phyloP scores from a whole-genome alignment of 1,139 yeast species.

The Kodamaea fungicola region DNA sequence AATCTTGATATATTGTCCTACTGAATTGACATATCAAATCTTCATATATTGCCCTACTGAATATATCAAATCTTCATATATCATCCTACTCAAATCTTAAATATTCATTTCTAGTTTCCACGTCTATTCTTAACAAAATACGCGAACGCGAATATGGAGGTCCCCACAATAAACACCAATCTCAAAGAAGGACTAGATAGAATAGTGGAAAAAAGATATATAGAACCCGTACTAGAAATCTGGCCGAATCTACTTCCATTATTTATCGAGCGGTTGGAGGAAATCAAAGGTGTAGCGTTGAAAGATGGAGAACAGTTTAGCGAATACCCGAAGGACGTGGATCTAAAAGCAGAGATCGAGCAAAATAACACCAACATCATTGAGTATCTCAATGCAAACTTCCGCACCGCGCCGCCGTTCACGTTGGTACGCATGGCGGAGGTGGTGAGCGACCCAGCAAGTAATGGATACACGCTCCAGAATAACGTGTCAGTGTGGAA shows the following conservation, averaged over 20 bases:
- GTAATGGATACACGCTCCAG: constrained; percentile 28
- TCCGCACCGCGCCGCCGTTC: constrained; percentile 49
- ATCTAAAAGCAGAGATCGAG: constrained; percentile 14
- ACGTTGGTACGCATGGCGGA: constrained; percentile 57
- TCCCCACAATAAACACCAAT: constrained; percentile 10
- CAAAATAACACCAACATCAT: constrained; percentile 15
- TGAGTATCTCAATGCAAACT: constrained; percentile 21
- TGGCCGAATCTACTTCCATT: constrained; percentile 10
- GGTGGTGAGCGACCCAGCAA: constrained; percentile 38
- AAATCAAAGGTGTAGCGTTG: constrained; percentile 8
- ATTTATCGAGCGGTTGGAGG: constrained; percentile 8
- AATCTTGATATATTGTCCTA: too few species aligned
- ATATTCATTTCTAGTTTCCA: too few species aligned
- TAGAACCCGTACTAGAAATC: constrained; percentile 10
- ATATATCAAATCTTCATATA: too few species aligned
- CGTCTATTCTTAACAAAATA: too few species aligned
- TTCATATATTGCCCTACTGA: too few species aligned
- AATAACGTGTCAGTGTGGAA: constrained; percentile 22
- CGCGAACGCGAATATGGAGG: constrained; percentile 8
- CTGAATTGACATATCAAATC: too few species aligned
- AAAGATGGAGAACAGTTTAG: constrained; percentile 12
- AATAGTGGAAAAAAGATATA: constrained; percentile 12
- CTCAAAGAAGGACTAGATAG: constrained; percentile 8
- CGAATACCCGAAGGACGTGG: constrained; percentile 13
- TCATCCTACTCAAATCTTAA: too few species aligned